Evolutionary conservation across 176 grass and related monocot genomes (phyloP), one percentile per base, ranked within the genome.

Genomic region (Areca catechu): DNA sequence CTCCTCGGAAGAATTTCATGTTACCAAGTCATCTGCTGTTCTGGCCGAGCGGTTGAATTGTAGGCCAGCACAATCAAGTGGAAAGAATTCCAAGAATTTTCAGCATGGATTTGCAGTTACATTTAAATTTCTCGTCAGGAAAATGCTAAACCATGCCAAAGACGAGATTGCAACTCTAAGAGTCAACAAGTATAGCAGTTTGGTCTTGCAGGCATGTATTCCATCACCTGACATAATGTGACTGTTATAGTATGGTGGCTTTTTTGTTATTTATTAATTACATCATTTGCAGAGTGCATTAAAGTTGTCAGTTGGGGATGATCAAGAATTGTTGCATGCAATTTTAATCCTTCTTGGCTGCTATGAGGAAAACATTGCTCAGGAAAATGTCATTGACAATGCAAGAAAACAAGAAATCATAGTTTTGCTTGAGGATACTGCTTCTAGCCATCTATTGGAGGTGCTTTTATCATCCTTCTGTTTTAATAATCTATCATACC

Each of bases 381-480:
- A 79, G 34, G 79, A 63, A 18, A 77, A 66, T 23, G 22, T 69
- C 68, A 60, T 71, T 54, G 25, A 55, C 65, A 61, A 19, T 71
- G 73, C 78, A 52, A 72, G 65, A 68, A 85, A 82, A 53, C 65
- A 82, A 27, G 78, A 97, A 48, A 85, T 97, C 21, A 76, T 91
- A 74, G 48, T 70, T 69, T 82, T 88, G 80, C 78, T 91, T 76
- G 92, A 88, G 71, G 92, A 88, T 62, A 87, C 75, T 79, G 75
- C 92, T 56, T 88, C 85, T 22, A 97, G 83, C 63, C 92, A 91
- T 91, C 79, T 97, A 34, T 82, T 97, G 71, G 86, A 91, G 87
- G 92, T 91, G 62, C 29, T 28, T 20, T 62, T 27, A 47, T 56
- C 50, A 58, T 19, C 24, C 19, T 62, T 21, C 4, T 81, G 50